Evolutionary conservation across 331 rosid species (phyloP).

Genomic region (Malus hybrid): DNA sequence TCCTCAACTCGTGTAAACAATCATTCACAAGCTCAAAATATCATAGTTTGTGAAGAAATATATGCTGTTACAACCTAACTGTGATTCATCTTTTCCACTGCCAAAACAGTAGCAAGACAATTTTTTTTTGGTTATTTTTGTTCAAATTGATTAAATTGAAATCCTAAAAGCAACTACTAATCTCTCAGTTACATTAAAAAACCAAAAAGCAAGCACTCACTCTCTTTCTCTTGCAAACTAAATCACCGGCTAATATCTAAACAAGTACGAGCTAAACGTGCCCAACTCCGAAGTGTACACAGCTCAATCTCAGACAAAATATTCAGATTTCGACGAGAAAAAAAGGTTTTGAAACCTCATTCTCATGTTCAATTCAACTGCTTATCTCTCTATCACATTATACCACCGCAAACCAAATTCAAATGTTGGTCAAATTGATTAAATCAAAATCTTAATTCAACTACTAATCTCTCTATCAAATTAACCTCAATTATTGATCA

Average conservation of each 20-base stretch:
- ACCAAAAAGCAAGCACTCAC: not conserved
- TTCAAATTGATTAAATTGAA: not conserved
- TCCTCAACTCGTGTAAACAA: not conserved
- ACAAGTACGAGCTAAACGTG: not conserved
- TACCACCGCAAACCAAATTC: not conserved
- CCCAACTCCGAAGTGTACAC: not conserved
- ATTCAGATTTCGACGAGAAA: not conserved
- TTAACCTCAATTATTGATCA: not conserved
- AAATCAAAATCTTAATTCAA: not conserved
- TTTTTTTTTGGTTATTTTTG: not conserved
- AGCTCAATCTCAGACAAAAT: not conserved
- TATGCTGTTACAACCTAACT: not conserved
- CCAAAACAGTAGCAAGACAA: not conserved
- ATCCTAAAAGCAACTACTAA: not conserved
- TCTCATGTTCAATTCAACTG: not conserved
- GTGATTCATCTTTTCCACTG: not conserved
- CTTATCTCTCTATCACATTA: not conserved
- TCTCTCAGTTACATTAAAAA: not conserved
- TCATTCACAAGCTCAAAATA: not conserved
- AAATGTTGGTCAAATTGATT: not conserved
- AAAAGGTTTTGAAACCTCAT: not conserved
- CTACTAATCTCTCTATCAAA: not conserved
- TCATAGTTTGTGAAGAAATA: not conserved
- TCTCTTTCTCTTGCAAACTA: not conserved
- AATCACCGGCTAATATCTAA: not conserved